Percentiles rank a stretch among this genome's conserved stretches.
Conservation (phyloP, 805 yeast species). For the Sugiyamaella floridensis region DNA sequence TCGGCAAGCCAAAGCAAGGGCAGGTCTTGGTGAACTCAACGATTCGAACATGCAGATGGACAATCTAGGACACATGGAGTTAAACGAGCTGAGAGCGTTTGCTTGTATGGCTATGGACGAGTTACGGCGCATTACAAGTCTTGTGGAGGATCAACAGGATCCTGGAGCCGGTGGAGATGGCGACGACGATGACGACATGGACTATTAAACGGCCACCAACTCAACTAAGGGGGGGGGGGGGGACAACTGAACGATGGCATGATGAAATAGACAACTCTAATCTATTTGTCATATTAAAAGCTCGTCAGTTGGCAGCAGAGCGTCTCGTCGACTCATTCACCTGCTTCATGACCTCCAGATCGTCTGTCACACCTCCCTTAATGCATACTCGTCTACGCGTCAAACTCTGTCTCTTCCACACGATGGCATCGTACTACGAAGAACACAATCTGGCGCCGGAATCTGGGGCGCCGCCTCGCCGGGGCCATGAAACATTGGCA, state of each 20-base stretch:
- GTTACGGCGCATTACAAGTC: slow-evolving; percentile 35
- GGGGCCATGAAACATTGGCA: background rate
- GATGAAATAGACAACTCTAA: no score
- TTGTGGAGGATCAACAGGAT: background rate
- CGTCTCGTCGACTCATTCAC: no score
- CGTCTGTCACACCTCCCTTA: no score
- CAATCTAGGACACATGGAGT: slow-evolving; percentile 74
- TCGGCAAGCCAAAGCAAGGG: slow-evolving; percentile 69
- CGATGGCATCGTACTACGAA: background rate
- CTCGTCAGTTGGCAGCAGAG: no score
- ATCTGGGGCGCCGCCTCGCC: background rate
- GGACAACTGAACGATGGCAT: background rate
- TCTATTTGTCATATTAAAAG: no score
- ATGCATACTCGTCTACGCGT: background rate
- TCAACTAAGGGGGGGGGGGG: no score
- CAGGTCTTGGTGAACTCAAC: slow-evolving; percentile 71
- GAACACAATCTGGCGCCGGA: background rate
- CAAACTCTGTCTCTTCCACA: background rate
- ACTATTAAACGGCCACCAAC: no score
- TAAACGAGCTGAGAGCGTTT: slow-evolving; percentile 82
- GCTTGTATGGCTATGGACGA: slow-evolving; percentile 75
- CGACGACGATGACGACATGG: background rate
- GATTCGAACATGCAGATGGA: slow-evolving; percentile 78
- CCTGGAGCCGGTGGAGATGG: background rate
- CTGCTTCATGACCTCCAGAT: no score